Base-by-base conservation (phyloP, 2,329 filamentous ascomycete species). In the Cladosporium sp. region DNA sequence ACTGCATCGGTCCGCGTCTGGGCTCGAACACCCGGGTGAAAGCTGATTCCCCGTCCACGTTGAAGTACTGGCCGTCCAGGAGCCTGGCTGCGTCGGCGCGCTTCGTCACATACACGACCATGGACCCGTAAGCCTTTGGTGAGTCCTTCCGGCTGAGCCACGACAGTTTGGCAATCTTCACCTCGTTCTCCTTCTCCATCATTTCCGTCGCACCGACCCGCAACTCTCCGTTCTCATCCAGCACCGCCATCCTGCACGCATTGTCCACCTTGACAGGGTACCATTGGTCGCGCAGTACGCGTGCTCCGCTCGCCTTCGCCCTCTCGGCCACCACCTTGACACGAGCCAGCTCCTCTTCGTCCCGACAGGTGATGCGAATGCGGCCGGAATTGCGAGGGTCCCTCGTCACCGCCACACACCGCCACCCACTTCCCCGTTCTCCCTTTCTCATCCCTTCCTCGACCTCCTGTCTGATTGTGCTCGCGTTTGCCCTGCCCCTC, bases 241-340 rank as follows among this genome's bases (percentile, higher is more conserved):
- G 11, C 13, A 53, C 31, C 37, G 49, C 49, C 42, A 43, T 53
- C 4, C 53, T 35, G 31, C 46, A 43, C 10, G 49, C 49, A 19
- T 55, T 52, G 31, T 55, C 53, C 3, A 55, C 43, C 19, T 55
- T 55, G 33, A 55, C 43, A n/a, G 37, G 53, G 22, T 43, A 44
- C 14, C 40, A 44, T 49, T 55, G 43, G 19, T 55, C 53, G 5
- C 49, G 53, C 28, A 55, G 40, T 8, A 55, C 49, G 19, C 49
- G 16, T 9, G 43, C 16, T 3, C 53, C 43, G 18, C n/a, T 9
- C 16, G 33, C 31, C 16, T 28, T 49, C 14, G 31, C 43, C 40
- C 43, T 55, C 43, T 48, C 16, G 1, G 28, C 43, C n/a, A 42
- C 53, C 38, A 53, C 35, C 31, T 55, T 53, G 8, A 55, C 48